These are phyloP conservation scores for Isatis tinctoria DNA, from an alignment of 345 rosid species.

Conservation along the genomic window DNA sequence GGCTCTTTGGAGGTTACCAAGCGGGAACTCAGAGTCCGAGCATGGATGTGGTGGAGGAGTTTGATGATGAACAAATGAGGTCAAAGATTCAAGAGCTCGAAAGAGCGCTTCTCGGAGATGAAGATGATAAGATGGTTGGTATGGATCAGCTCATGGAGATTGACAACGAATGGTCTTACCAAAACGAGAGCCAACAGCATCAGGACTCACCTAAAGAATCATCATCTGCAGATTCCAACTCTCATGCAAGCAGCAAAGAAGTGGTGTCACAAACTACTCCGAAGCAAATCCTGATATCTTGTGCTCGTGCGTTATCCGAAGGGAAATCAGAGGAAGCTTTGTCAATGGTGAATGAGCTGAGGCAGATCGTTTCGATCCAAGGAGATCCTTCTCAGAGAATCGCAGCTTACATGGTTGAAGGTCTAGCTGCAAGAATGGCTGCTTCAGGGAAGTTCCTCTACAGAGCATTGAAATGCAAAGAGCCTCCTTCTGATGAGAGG, in stretches of 20 bases:
- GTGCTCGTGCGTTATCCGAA: constrained; percentile 67
- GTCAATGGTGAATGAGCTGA: constrained; percentile 61
- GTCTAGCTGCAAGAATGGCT: constrained; percentile 94
- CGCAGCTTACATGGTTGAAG: constrained; percentile 99
- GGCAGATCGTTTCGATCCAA: constrained; percentile 78
- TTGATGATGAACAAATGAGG: constrained; percentile 55
- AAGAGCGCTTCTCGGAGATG: constrained; percentile 74
- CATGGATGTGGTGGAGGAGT: constrained; percentile 51
- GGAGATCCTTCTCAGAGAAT: constrained; percentile 94
- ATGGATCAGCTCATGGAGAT: constrained; percentile 67
- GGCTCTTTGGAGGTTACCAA: constrained; percentile 33
- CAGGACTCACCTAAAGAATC: constrained; percentile 86
- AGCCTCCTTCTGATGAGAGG: constrained; percentile 90
- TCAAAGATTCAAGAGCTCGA: constrained; percentile 85
- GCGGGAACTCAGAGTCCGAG: constrained; percentile 44
- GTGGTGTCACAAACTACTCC: constrained; percentile 57
- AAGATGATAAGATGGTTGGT: constrained; percentile 45
- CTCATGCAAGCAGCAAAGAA: constrained; percentile 66
- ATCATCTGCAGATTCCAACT: constrained; percentile 66
- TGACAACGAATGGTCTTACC: constrained; percentile 77
- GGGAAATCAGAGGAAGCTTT: constrained; percentile 65
- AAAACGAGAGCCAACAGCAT: constrained; percentile 38
- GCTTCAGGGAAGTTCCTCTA: constrained; percentile 82
- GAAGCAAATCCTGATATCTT: constrained; percentile 64
- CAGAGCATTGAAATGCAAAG: constrained; percentile 91